Percentiles rank a stretch among this genome's conserved stretches.
Evolutionary conservation across 2,329 filamentous ascomycete species (phyloP).

Genomic region (Blastomyces silverae): DNA sequence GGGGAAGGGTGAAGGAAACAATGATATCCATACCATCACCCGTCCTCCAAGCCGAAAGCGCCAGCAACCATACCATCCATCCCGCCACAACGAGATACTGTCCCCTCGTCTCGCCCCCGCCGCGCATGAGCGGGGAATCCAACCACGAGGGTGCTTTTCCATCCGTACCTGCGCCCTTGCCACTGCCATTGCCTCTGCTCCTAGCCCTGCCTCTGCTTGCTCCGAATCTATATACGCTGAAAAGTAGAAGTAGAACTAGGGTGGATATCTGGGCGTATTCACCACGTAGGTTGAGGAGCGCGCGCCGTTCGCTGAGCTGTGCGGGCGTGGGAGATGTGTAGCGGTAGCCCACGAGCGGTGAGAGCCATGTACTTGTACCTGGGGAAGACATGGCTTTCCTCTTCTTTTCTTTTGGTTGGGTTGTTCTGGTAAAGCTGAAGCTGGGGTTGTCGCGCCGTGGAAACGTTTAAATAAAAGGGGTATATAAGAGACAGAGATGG

Average conservation of each 20-base stretch:
- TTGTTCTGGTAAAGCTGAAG: not conserved
- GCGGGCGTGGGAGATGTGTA: slow-evolving; percentile 48
- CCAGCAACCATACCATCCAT: slow-evolving; percentile 50
- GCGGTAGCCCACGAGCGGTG: slow-evolving; percentile 42
- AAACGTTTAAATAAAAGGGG: not conserved
- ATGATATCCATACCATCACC: slow-evolving; percentile 46
- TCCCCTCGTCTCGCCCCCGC: slow-evolving; percentile 45
- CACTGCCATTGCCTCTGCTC: no score
- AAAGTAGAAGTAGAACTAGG: slow-evolving; percentile 40
- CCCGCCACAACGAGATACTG: slow-evolving; percentile 44
- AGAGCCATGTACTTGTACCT: not conserved
- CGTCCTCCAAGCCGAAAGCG: slow-evolving; percentile 46
- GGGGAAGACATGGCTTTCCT: not conserved
- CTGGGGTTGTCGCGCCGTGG: not conserved
- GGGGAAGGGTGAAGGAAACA: not conserved
- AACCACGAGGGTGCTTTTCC: slow-evolving; percentile 33
- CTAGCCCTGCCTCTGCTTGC: not conserved
- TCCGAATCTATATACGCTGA: slow-evolving; percentile 30
- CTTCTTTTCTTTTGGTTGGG: not conserved
- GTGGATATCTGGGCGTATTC: slow-evolving; percentile 51
- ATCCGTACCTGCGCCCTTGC: slow-evolving; percentile 16
- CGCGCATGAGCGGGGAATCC: slow-evolving; percentile 38
- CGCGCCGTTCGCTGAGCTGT: slow-evolving; percentile 47
- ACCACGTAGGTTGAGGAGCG: slow-evolving; percentile 50
- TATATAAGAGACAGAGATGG: not conserved